Percentiles rank a stretch among this genome's conserved stretches.
Evolutionary conservation across 2,329 filamentous ascomycete species (phyloP).

Genomic region (Teratosphaeria pseudoeucalypti): DNA sequence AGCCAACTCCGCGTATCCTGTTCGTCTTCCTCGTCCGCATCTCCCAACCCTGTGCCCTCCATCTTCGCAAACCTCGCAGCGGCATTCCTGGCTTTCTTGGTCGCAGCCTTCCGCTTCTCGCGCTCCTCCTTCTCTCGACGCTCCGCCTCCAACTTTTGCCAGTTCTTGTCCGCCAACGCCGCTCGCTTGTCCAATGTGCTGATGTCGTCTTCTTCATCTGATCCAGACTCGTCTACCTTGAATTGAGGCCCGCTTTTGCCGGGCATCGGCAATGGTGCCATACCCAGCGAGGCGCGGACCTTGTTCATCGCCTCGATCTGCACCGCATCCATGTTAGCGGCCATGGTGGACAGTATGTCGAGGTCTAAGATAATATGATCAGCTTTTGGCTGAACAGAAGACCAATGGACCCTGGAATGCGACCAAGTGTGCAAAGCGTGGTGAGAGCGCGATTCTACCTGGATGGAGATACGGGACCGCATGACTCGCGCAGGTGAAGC

Average conservation of each 20-base stretch:
- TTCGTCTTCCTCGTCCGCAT: constrained; percentile 51
- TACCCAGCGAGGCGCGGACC: constrained; percentile 76
- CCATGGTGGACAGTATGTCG: not conserved
- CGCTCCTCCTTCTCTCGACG: constrained; percentile 61
- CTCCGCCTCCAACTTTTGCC: constrained; percentile 59
- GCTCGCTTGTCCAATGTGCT: constrained; percentile 78
- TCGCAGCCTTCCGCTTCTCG: constrained; percentile 68
- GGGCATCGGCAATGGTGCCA: constrained; percentile 80
- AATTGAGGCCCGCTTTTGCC: constrained; percentile 53
- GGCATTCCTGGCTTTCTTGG: constrained; percentile 78
- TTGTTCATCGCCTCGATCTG: constrained; percentile 91
- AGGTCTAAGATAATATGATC: not conserved
- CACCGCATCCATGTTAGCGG: constrained; percentile 33
- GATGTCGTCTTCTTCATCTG: constrained; percentile 54
- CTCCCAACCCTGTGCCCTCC: constrained; percentile 75
- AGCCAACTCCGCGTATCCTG: constrained; percentile 80
- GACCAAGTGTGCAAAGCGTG: not conserved
- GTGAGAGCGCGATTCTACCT: not conserved
- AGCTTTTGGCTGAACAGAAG: not conserved
- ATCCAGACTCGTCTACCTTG: constrained; percentile 40
- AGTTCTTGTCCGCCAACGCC: constrained; percentile 65
- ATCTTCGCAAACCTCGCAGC: constrained; percentile 67
- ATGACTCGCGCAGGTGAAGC: not conserved
- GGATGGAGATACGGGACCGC: not conserved
- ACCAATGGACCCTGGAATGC: too few species aligned